These are phyloP conservation scores for Holtermannia corniformis DNA, from an alignment of 768 basidiomycete species.

Conservation along the genomic window DNA sequence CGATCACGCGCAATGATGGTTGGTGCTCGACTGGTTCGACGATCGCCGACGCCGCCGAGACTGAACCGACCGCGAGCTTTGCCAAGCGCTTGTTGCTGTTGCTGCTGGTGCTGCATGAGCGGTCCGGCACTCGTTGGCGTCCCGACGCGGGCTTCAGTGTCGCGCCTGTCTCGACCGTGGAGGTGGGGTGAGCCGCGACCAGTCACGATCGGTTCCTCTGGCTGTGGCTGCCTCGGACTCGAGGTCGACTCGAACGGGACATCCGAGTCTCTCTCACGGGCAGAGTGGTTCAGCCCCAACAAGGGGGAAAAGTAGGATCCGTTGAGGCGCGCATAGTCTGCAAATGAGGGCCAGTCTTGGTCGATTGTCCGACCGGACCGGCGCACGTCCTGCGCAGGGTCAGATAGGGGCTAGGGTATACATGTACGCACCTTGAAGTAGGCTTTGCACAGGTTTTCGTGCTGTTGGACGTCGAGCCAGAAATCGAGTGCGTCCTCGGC, in stretches of 20 bases:
- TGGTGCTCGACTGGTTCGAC: constrained; percentile 50
- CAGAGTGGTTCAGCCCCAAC: constrained; percentile 47
- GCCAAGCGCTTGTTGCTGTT: not conserved
- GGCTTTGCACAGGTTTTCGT: constrained; percentile 95
- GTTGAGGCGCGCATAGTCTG: constrained; percentile 80
- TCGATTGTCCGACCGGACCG: constrained; percentile 86
- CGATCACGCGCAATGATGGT: constrained; percentile 86
- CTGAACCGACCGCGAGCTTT: constrained; percentile 5
- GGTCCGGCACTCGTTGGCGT: not conserved
- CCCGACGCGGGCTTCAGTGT: not conserved
- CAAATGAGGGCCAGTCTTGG: constrained; percentile 98
- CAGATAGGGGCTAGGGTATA: too few relatives aligned
- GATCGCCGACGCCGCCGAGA: constrained; percentile 6
- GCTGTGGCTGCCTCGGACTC: too few relatives aligned
- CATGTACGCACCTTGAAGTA: constrained; percentile 65
- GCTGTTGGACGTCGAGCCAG: constrained; percentile 98
- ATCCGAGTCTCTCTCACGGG: not conserved
- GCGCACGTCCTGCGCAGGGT: constrained; percentile 60
- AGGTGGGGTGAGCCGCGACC: not conserved
- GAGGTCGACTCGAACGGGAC: not conserved
- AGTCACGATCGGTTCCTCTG: too few relatives aligned
- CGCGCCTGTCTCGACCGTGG: not conserved
- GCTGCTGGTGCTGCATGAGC: not conserved
- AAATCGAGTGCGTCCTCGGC: constrained; percentile 95
- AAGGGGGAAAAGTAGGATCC: constrained; percentile 91